These are phyloP conservation scores for Claviceps africana DNA, from an alignment of 2,329 filamentous ascomycete genomes.

Conservation along the genomic window DNA sequence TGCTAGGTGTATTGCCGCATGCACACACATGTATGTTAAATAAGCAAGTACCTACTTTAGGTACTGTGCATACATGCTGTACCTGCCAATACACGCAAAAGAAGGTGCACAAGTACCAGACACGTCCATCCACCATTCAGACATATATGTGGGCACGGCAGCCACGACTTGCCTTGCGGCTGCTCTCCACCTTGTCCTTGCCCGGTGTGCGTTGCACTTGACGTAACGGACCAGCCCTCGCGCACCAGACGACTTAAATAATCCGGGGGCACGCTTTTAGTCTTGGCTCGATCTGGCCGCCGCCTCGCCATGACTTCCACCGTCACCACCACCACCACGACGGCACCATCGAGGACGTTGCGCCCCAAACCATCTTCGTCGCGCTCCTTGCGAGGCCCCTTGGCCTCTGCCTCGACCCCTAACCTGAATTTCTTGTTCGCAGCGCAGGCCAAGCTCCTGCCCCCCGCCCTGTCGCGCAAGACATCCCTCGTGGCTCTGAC, in stretches of 20 bases:
- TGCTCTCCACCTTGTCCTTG: slow-evolving; percentile 1
- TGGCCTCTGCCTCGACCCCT: slow-evolving; percentile 40
- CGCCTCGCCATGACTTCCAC: slow-evolving; percentile 11
- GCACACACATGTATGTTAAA: not conserved
- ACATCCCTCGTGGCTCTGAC: slow-evolving; percentile 58
- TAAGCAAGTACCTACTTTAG: no score
- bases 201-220: not conserved
- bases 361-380: slow-evolving; percentile 11
- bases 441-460: slow-evolving; percentile 32
- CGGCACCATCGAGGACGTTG: slow-evolving; percentile 8
- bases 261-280: not conserved
- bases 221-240: not conserved
- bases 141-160: not conserved
- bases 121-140: no score
- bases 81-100: no score
- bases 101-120: no score
- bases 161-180: not conserved
- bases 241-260: not conserved
- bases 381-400: slow-evolving; percentile 30
- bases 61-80: no score
- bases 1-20: not conserved
- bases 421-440: slow-evolving; percentile 41
- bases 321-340: slow-evolving; percentile 9
- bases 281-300: slow-evolving; percentile 4
- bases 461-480: slow-evolving; percentile 48